phyloP scores from a whole-genome alignment of 352 stramenopile species.

The Phytophthora boehmeriae region DNA sequence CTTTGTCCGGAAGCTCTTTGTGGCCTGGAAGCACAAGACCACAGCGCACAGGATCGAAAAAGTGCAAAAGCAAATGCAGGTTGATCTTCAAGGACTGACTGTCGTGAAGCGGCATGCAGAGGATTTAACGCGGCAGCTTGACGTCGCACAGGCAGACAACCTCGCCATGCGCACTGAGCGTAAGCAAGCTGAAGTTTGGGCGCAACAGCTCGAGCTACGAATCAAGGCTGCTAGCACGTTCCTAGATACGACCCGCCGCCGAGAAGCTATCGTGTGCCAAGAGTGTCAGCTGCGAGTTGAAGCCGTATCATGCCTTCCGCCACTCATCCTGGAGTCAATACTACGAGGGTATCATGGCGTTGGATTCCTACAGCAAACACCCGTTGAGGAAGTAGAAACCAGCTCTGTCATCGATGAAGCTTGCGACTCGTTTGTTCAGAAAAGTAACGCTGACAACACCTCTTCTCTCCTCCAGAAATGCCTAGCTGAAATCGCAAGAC shows the following conservation, averaged over 20 bases:
- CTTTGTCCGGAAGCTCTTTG: conserved; percentile 58
- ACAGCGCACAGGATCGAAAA: conserved; percentile 34
- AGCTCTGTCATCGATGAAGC: not conserved
- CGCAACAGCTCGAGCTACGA: conserved; percentile 50
- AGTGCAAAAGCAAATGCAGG: conserved; percentile 42
- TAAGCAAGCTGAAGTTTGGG: conserved; percentile 60
- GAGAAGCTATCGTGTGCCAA: conserved; percentile 59
- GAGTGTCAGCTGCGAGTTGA: conserved; percentile 73
- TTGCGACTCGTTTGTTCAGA: not conserved
- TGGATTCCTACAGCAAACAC: conserved; percentile 60
- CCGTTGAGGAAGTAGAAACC: not conserved
- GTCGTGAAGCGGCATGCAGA: conserved; percentile 59
- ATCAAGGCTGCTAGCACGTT: conserved; percentile 65
- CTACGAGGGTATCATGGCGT: conserved; percentile 65
- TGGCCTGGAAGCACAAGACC: conserved; percentile 52
- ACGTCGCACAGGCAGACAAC: conserved; percentile 56
- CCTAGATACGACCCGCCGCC: conserved; percentile 49
- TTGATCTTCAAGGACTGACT: conserved; percentile 39
- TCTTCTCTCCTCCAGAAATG: conserved; percentile 33
- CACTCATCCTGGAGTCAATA: conserved; percentile 72
- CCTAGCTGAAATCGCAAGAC: conserved; percentile 29
- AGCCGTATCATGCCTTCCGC: conserved; percentile 61
- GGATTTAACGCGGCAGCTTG: conserved; percentile 51
- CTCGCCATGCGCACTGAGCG: conserved; percentile 63
- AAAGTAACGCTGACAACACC: not conserved